These are phyloP conservation scores for Sarocladiaceae sp. DNA, from an alignment of 2,329 filamentous ascomycete genomes.

Conservation along the genomic window DNA sequence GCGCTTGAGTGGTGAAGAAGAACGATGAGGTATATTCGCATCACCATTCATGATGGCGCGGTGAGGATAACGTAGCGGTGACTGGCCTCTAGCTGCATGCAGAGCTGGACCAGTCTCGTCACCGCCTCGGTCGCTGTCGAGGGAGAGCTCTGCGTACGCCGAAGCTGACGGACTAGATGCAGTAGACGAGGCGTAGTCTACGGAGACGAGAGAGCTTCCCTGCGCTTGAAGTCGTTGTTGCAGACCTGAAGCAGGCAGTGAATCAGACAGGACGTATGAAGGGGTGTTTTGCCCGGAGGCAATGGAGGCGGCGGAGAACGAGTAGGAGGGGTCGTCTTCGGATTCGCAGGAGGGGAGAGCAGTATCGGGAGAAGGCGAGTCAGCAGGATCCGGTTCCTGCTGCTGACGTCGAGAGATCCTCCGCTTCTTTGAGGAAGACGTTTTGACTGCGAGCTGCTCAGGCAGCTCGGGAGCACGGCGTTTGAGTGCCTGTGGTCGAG, in stretches of 20 bases:
- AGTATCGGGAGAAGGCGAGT: conserved; percentile 37
- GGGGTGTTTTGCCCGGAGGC: conserved; percentile 33
- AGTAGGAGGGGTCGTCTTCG: conserved; percentile 44
- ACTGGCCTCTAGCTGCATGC: conserved; percentile 37
- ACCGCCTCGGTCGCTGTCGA: conserved; percentile 50
- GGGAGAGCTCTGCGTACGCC: conserved; percentile 51
- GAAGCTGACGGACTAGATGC: conserved; percentile 54
- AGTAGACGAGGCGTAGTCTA: conserved; percentile 50
- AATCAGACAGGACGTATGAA: conserved; percentile 37
- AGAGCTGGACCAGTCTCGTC: conserved; percentile 40
- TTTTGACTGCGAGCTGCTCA: conserved; percentile 65
- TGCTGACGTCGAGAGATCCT: conserved; percentile 53
- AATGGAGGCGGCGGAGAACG: conserved; percentile 37
- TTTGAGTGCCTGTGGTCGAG: conserved; percentile 2
- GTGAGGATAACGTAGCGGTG: conserved; percentile 47
- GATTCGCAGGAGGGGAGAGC: conserved; percentile 50
- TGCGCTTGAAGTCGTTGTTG: conserved; percentile 47
- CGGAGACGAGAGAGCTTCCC: conserved; percentile 34
- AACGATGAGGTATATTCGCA: conserved; percentile 53
- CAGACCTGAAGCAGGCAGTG: conserved; percentile 44
- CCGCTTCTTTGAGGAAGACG: conserved; percentile 72
- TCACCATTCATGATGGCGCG: conserved; percentile 58
- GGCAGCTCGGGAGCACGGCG: conserved; percentile 46
- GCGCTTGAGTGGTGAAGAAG: conserved; percentile 62
- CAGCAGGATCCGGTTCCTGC: conserved; percentile 35